Base-by-base conservation (phyloP, 2,329 filamentous ascomycete genomes). In the Polychaeton citri region DNA sequence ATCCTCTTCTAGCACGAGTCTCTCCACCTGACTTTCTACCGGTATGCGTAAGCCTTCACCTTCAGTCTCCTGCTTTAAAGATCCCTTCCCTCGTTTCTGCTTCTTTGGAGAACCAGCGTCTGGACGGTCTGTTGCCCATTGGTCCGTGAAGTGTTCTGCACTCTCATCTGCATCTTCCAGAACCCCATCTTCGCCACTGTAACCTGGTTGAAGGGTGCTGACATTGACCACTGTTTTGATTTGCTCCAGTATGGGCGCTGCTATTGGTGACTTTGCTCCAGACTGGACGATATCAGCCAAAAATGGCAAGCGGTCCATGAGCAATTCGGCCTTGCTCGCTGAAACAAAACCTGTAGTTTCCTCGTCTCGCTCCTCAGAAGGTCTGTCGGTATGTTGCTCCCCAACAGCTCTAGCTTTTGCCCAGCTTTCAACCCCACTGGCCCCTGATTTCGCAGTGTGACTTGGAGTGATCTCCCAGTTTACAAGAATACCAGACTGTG, bases 291-390 rank as follows among this genome's bases (percentile, higher is more conserved):
- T 82, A 34, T 74, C 69, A 1, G 78, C 69, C 66, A 90, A 76
- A 57, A 93, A 96, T 0, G 90, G 90, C 1, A 98, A 68, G 6
- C 85, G 76, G 45, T 96, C 84, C 17, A 95, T 71, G 0, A 95
- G 60, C 64, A 90, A 70, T 55, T 88, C 83, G 30, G 69, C 70
- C 21, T 77, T 76, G 3, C 79, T 76, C 3, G 78, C 48, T 30
- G 37, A 45, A 38, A 38, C 50, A 41, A 32, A 12, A 16, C 30
- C 30, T 12, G 15, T 28, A 4, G 12, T 15, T 5, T 3, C 15
- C 12, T 5, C 24, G 15, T 28, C 24, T 10, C 15, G 5, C 3
- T 28, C 24, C 7, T 28, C 12, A 28, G 24, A 28, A 10, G 24
- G 7, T 12, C 3, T 28, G 12, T 28, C 3, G 30, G 10, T 19